A percentile compares a stretch with the other conserved stretches of the same genome.
Conservation (phyloP, 192 early-diverging fungal genomes). For the Backusella morwellensis region DNA sequence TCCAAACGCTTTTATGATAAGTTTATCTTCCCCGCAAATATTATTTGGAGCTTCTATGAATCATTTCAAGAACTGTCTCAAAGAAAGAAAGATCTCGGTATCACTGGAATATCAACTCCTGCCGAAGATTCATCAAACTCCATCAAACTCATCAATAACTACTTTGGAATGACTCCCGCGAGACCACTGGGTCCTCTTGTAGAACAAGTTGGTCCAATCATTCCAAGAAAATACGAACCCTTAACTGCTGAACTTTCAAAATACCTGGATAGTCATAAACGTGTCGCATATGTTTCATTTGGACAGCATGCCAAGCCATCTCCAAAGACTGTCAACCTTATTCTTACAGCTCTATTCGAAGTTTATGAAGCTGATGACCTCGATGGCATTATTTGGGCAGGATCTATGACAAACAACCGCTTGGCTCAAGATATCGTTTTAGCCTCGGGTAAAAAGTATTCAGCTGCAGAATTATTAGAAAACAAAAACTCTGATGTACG, state of each 20-base stretch:
- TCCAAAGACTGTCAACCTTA: not conserved
- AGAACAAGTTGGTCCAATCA: conserved; percentile 27
- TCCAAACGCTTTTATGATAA: conserved; percentile 14
- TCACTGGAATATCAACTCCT: not conserved
- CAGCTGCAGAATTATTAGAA: not conserved
- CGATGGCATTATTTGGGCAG: conserved; percentile 39
- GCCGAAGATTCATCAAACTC: not conserved
- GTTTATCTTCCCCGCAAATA: not conserved
- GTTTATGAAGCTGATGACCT: conserved; percentile 11
- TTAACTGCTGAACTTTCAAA: not conserved
- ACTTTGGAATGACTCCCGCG: conserved; percentile 21
- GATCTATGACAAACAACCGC: not conserved
- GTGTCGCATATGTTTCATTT: conserved; percentile 32
- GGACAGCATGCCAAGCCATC: conserved; percentile 11
- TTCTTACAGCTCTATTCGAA: conserved; percentile 22
- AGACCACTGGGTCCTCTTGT: conserved; percentile 28
- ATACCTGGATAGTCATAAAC: conserved; percentile 24
- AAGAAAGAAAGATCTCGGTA: not conserved
- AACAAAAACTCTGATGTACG: conserved; percentile 6
- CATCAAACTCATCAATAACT: conserved; percentile 22
- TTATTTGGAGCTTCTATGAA: not conserved
- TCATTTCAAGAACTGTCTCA: not conserved
- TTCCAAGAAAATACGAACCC: conserved; percentile 20
- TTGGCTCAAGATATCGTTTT: not conserved
- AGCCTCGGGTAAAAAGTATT: not conserved